Evolutionary conservation across 768 basidiomycete genomes (phyloP).

Genomic region (Leucogyrophana mollusca): DNA sequence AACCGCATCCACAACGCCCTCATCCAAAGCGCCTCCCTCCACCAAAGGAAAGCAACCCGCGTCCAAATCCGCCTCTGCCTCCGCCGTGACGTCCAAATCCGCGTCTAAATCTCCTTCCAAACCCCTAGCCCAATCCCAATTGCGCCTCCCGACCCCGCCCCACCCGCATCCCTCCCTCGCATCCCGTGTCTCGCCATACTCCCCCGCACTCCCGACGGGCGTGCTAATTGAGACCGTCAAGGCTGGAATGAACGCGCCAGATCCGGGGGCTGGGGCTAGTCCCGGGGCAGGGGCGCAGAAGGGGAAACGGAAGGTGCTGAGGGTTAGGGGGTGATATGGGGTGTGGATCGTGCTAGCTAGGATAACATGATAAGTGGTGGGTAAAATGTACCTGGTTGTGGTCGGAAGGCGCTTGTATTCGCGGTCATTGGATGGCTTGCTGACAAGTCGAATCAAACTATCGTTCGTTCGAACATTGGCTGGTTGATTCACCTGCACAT

Average conservation of each 20-base stretch:
- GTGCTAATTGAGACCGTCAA: slow-evolving; percentile 83
- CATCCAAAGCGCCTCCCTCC: slow-evolving; percentile 29
- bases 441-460: no score
- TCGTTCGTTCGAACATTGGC: no score
- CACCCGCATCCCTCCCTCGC: slow-evolving; percentile 72
- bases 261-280: slow-evolving; percentile 41
- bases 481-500: no score
- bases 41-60: slow-evolving; percentile 52
- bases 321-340: slow-evolving; percentile 58
- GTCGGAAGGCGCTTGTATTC: no score
- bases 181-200: slow-evolving; percentile 75
- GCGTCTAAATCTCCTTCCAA: not conserved
- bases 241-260: slow-evolving; percentile 75
- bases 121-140: slow-evolving; percentile 25
- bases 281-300: slow-evolving; percentile 46
- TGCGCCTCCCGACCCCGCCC: slow-evolving; percentile 70
- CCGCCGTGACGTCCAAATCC: slow-evolving; percentile 13
- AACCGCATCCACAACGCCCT: slow-evolving; percentile 24
- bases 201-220: slow-evolving; percentile 73
- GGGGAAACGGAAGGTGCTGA: slow-evolving; percentile 78
- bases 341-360: no score
- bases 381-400: no score
- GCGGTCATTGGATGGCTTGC: no score
- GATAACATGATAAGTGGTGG: no score
- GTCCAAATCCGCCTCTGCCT: slow-evolving; percentile 39